Conservation (phyloP, 2,329 filamentous ascomycete genomes). For the Xylariales sp. region DNA sequence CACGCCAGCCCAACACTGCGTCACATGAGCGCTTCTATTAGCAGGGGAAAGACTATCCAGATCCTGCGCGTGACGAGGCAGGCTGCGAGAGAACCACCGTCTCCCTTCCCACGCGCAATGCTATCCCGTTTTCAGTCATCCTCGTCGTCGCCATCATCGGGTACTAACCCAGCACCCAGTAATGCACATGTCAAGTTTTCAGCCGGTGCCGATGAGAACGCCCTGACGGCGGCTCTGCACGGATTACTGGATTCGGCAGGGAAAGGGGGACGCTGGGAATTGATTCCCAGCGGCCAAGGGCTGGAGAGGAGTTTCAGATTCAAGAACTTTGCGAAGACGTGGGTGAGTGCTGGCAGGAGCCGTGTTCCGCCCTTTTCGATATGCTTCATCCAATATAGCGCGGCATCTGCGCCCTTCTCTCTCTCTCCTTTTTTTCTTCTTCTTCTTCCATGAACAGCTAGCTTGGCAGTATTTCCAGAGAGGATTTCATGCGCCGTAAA, state of each 20-base stretch:
- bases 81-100: slow-evolving; percentile 10
- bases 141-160: slow-evolving; percentile 1
- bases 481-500: slow-evolving; percentile 2
- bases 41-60: slow-evolving; percentile 23
- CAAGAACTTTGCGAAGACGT: slow-evolving; percentile 73
- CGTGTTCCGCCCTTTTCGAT: slow-evolving; percentile 12
- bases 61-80: slow-evolving; percentile 22
- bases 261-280: slow-evolving; percentile 59
- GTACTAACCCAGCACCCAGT: slow-evolving; percentile 17
- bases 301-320: slow-evolving; percentile 72
- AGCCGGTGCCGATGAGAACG: slow-evolving; percentile 57
- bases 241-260: slow-evolving; percentile 49
- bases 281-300: slow-evolving; percentile 63
- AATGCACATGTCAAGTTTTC: slow-evolving; percentile 54
- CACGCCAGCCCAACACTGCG: slow-evolving; percentile 27
- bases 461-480: slow-evolving; percentile 14
- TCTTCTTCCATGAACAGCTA: neutral
- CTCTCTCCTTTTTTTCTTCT: neutral
- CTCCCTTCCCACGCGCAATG: slow-evolving; percentile 12
- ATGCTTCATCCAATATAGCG: neutral
- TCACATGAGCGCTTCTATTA: slow-evolving; percentile 20
- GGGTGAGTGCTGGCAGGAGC: slow-evolving; percentile 58
- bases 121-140: slow-evolving; percentile 31
- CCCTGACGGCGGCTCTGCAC: slow-evolving; percentile 52
- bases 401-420: slow-evolving; percentile 11